These are phyloP conservation scores for Triticum dicoccoides DNA, from an alignment of 176 grass and related monocot genomes.

Conservation along the genomic window DNA sequence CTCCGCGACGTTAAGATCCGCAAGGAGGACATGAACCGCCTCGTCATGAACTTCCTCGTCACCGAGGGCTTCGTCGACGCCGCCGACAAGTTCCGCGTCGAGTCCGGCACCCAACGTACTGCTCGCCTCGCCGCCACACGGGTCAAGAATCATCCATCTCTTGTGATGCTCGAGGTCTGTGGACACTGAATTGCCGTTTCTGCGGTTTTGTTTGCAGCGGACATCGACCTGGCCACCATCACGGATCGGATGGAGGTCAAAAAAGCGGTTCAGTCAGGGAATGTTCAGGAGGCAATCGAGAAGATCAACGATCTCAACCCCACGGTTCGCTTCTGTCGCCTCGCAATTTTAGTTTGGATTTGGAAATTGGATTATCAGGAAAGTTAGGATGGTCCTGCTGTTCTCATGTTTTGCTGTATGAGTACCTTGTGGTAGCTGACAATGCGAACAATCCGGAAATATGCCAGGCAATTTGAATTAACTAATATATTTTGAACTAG, in stretches of 20 bases:
- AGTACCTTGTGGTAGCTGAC: background rate
- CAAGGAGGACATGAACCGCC: constrained; percentile 91
- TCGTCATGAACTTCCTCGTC: constrained; percentile 95
- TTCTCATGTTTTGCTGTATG: background rate
- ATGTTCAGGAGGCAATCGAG: constrained; percentile 96
- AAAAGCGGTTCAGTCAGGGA: constrained; percentile 81
- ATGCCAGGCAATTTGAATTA: background rate
- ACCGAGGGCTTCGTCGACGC: constrained; percentile 91
- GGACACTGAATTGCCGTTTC: constrained; percentile 11
- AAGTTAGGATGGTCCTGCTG: background rate
- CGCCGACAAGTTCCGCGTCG: constrained; percentile 89
- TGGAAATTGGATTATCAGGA: background rate
- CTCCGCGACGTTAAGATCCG: constrained; percentile 91
- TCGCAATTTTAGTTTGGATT: background rate
- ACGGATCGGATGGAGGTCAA: constrained; percentile 96
- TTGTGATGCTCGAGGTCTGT: background rate
- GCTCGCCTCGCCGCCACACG: background rate
- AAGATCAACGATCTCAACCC: constrained; percentile 97
- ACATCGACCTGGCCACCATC: constrained; percentile 87
- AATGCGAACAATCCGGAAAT: background rate
- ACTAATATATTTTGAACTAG: background rate
- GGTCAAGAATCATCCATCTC: background rate
- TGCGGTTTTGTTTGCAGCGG: constrained; percentile 51
- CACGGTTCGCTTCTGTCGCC: constrained; percentile 45
- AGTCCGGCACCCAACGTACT: constrained; percentile 93